A percentile compares a stretch with the other conserved stretches of the same genome.
phyloP scores from a whole-genome alignment of 1,284 basidiomycete species.

The Baeospora myosura region DNA sequence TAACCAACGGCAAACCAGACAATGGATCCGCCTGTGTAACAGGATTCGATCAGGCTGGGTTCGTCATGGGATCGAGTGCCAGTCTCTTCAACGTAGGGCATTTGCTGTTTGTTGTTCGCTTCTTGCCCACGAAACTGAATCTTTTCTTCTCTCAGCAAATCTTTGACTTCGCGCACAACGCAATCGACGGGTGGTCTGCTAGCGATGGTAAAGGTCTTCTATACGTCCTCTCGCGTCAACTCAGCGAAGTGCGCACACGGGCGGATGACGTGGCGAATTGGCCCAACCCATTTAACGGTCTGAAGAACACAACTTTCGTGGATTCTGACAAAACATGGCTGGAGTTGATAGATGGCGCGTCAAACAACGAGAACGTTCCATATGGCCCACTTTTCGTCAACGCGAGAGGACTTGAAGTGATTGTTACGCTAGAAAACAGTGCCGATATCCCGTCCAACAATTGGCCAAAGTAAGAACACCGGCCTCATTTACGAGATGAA shows the following conservation, averaged over 20 bases:
- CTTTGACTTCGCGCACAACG: conserved; percentile 37
- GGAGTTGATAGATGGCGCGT: conserved; percentile 53
- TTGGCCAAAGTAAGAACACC: conserved; percentile 60
- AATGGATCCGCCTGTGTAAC: conserved; percentile 51
- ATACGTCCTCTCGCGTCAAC: conserved; percentile 39
- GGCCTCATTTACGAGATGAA: background rate
- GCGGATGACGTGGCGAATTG: conserved; percentile 60
- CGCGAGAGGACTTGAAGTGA: conserved; percentile 54
- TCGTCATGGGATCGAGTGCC: conserved; percentile 59
- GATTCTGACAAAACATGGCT: conserved; percentile 46
- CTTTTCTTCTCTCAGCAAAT: conserved; percentile 34
- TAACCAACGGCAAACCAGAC: conserved; percentile 41
- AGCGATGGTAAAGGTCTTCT: conserved; percentile 33
- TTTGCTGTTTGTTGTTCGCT: background rate
- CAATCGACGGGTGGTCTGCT: conserved; percentile 31
- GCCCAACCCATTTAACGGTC: conserved; percentile 53
- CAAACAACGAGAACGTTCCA: conserved; percentile 60
- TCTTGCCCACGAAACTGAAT: conserved; percentile 1
- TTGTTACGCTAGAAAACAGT: conserved; percentile 64
- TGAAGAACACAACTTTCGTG: conserved; percentile 36
- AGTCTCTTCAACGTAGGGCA: conserved; percentile 52
- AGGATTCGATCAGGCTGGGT: conserved; percentile 60
- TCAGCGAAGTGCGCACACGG: conserved; percentile 41
- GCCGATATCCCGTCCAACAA: conserved; percentile 44
- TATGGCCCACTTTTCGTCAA: conserved; percentile 58